Percentiles rank a stretch among this genome's conserved stretches.
These are phyloP conservation scores for Lactuca saligna DNA, from an alignment of 129 eudicot species.

Conservation along the genomic window DNA sequence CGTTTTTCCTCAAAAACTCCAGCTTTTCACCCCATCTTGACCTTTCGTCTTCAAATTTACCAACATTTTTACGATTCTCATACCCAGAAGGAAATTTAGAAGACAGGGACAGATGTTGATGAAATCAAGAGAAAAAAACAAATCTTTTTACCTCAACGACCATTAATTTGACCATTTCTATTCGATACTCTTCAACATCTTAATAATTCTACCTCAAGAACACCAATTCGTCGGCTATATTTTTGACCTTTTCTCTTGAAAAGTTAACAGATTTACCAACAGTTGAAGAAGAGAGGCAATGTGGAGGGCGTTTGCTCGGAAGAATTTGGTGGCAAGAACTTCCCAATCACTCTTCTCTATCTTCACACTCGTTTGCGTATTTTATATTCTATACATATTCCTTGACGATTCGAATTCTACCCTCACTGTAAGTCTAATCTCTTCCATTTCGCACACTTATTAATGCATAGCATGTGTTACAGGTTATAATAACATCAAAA, in stretches of 20 bases:
- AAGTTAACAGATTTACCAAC: not conserved
- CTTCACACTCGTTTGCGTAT: not conserved
- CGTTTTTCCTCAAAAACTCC: not conserved
- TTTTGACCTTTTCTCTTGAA: conserved; percentile 1
- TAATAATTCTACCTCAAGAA: not conserved
- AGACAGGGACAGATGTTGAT: not conserved
- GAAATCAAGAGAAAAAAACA: conserved; percentile 6
- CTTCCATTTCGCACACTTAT: not conserved
- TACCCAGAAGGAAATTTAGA: not conserved
- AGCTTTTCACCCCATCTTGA: not conserved
- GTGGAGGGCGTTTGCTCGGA: not conserved
- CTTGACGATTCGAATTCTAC: conserved; percentile 13
- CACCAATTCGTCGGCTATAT: not conserved
- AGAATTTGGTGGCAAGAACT: conserved; percentile 9
- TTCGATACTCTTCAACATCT: not conserved
- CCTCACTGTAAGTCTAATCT: conserved; percentile 11
- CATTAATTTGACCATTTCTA: not conserved
- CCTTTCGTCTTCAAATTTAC: not conserved
- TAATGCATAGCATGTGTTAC: not conserved
- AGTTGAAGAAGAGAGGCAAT: not conserved
- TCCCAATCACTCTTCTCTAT: not conserved
- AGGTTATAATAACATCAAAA: not conserved
- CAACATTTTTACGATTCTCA: not conserved
- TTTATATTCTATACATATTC: conserved; percentile 10
- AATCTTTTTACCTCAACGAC: not conserved